Base-by-base conservation (phyloP, 306 rosid genomes). In the Corylus americana region DNA sequence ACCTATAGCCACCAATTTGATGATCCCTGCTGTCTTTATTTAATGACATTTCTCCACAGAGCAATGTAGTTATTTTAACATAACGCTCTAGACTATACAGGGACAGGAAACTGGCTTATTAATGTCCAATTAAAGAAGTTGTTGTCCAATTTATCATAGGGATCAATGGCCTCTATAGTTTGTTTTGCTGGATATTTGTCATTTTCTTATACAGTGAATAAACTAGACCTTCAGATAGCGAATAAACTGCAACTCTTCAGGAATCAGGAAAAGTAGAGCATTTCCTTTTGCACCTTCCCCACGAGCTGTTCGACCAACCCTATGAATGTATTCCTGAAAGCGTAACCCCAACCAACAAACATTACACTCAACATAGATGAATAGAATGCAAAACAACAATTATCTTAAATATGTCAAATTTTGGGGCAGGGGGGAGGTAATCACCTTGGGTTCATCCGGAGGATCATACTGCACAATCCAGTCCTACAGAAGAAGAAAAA, bases 401-500 rank as follows among this genome's bases (percentile, higher is more conserved):
- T 39, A 12, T 27, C 4, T 17, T 10, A 53, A 71, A 49, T 17
- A 54, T 44, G 31, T 13, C 17, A 6, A 3, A 68, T 9, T 7
- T 44, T 2, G 31, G 31, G 31, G 31, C 2, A 20, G 59, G 35
- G 69, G 22, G 75, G 48, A 4, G 67, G 58, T 27, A 55, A 29
- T 73, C 79, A 95, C 98, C 97, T 90, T 95, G 29, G 98, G 98
- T 55, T 92, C 98, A 90, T 92, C 98, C 7, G 98, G 98, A 82
- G 98, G 98, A 88, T 95, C 98, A 83, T 76, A 92, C 84, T 95
- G 98, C 91, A 95, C 97, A 87, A 95, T 92, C 98, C 98, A 95
- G 82, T 95, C 98, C 98, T 95, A 83, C 88, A 89, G 22, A 73
- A 53, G 78, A 77, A 57, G n/a, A n/a, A n/a, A n/a, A 22, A 12